Conservation (phyloP, 768 basidiomycete genomes). For the Calocybe gangraenosa region DNA sequence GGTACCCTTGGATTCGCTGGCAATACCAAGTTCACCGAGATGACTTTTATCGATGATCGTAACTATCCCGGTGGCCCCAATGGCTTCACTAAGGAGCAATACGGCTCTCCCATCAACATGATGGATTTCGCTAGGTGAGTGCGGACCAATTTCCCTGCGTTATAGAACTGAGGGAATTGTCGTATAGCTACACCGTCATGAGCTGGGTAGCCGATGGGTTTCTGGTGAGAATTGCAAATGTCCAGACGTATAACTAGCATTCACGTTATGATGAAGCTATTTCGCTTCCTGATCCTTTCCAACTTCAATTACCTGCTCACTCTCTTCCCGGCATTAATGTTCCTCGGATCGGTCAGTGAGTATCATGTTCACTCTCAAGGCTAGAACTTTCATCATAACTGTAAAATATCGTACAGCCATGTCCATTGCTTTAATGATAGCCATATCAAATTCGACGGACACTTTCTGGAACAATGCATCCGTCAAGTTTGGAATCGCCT, state of each 20-base stretch:
- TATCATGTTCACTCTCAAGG: no score
- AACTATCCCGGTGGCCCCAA: constrained; percentile 18
- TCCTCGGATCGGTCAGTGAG: no score
- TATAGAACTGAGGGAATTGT: not conserved
- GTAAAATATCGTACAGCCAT: not conserved
- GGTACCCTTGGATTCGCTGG: constrained; percentile 16
- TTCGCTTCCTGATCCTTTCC: no score
- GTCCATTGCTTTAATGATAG: not conserved
- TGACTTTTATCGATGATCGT: constrained; percentile 18
- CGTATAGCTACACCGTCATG: not conserved
- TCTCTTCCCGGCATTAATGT: no score
- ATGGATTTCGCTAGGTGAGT: not conserved
- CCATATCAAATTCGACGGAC: constrained; percentile 6
- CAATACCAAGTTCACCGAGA: constrained; percentile 17
- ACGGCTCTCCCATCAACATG: constrained; percentile 1
- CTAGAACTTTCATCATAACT: no score
- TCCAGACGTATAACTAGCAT: not conserved
- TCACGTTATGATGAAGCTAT: no score
- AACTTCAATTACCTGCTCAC: no score
- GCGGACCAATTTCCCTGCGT: not conserved
- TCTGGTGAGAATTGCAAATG: not conserved
- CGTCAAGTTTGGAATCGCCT: constrained; percentile 30
- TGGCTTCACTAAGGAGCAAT: constrained; percentile 2
- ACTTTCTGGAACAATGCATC: constrained; percentile 13
- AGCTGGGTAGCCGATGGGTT: not conserved